These are phyloP conservation scores for Solanum neorickii DNA, from an alignment of 257 asterid genomes.

Conservation along the genomic window DNA sequence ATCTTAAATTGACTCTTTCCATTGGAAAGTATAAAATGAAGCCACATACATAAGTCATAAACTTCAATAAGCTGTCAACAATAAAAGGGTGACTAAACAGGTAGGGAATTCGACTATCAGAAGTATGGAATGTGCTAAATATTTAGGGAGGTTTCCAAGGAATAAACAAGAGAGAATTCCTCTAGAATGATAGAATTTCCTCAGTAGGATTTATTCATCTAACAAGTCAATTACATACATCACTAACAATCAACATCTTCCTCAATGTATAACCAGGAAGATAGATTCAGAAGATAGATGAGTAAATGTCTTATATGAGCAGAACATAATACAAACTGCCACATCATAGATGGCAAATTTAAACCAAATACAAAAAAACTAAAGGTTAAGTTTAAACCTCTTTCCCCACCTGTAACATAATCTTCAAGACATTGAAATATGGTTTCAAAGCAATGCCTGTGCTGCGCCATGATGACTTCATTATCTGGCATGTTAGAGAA, in stretches of 20 bases:
- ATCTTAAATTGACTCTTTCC: not conserved
- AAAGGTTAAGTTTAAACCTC: not conserved
- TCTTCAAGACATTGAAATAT: slow-evolving; percentile 89
- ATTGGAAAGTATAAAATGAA: not conserved
- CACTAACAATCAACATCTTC: not conserved
- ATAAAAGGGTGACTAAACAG: not conserved
- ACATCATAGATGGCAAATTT: not conserved
- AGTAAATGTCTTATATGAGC: not conserved
- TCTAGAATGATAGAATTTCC: not conserved
- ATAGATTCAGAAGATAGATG: not conserved
- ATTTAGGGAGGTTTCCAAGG: not conserved
- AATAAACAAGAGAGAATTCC: not conserved
- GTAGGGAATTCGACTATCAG: not conserved
- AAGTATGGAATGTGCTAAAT: not conserved
- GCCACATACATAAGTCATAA: not conserved
- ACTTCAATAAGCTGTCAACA: not conserved
- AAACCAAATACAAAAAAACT: not conserved
- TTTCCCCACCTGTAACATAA: slow-evolving; percentile 58
- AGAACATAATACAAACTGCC: not conserved
- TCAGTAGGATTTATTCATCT: not conserved
- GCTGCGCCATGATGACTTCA: slow-evolving; percentile 90
- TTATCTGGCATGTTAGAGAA: slow-evolving; percentile 97
- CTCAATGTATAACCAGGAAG: not conserved
- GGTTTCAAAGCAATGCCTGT: slow-evolving; percentile 89
- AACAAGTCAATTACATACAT: not conserved